phyloP scores from a whole-genome alignment of 2,329 filamentous ascomycete species.

The Aureobasidium vineae region DNA sequence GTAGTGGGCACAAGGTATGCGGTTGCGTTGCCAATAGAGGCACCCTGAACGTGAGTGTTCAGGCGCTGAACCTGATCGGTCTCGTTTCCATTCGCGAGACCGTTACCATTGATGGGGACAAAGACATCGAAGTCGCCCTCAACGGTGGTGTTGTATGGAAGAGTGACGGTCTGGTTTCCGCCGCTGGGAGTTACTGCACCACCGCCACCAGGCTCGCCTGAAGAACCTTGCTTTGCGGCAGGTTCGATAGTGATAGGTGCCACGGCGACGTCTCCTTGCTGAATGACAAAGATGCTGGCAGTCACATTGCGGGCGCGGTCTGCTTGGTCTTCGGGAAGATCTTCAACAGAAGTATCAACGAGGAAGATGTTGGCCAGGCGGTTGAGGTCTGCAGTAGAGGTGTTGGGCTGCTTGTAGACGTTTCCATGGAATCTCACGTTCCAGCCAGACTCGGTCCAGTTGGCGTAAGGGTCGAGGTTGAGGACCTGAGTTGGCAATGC shows the following conservation, averaged over 20 bases:
- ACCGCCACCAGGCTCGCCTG: conserved; percentile 49
- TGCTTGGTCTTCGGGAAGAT: conserved; percentile 59
- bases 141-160: conserved; percentile 64
- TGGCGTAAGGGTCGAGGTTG: conserved; percentile 66
- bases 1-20: conserved; percentile 70
- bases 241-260: conserved; percentile 60
- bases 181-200: conserved; percentile 55
- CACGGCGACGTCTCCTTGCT: conserved; percentile 64
- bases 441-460: conserved; percentile 76
- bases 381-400: conserved; percentile 63
- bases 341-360: conserved; percentile 60
- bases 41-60: conserved; percentile 64
- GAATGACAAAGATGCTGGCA: conserved; percentile 69
- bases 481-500: conserved; percentile 67
- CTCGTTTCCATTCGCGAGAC: conserved; percentile 62
- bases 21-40: conserved; percentile 68
- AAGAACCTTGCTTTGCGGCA: conserved; percentile 56
- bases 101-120: conserved; percentile 60
- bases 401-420: conserved; percentile 75
- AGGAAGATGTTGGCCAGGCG: conserved; percentile 69
- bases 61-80: conserved; percentile 65
- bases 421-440: conserved; percentile 74
- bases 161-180: conserved; percentile 60
- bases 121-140: conserved; percentile 74
- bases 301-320: conserved; percentile 72